Evolutionary conservation across 768 basidiomycete species (phyloP).

Genomic region (Krasilnikovozyma curviuscula): DNA sequence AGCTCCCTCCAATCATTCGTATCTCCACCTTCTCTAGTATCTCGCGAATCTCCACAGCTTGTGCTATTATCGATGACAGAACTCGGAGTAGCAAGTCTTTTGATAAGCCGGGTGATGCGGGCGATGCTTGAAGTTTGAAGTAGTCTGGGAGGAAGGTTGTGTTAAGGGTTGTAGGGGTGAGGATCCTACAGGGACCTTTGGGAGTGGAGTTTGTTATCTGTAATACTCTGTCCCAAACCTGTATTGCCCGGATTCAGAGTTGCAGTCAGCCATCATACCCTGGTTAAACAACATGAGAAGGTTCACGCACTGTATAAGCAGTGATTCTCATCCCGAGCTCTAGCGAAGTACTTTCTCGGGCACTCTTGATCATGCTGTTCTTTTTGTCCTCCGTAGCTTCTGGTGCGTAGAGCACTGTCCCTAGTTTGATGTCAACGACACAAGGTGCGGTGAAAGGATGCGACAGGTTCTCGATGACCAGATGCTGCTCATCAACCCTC

Average conservation of each 20-base stretch:
- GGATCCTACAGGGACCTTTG: conserved; percentile 35
- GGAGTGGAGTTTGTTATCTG: conserved; percentile 50
- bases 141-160: conserved; percentile 48
- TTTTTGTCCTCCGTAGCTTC: conserved; percentile 50
- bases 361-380: conserved; percentile 52
- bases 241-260: not conserved
- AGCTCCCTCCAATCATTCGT: conserved; percentile 61
- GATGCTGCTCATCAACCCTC: conserved; percentile 33
- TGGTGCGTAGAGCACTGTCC: conserved; percentile 60
- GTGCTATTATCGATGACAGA: conserved; percentile 36
- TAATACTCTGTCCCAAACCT: too few species aligned
- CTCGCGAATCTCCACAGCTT: conserved; percentile 30
- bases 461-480: conserved; percentile 71
- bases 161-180: conserved; percentile 49
- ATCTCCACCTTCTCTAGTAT: conserved; percentile 41
- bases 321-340: conserved; percentile 66
- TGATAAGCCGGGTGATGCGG: conserved; percentile 40
- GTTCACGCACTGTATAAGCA: conserved; percentile 58
- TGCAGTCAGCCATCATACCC: not conserved
- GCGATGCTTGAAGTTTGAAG: conserved; percentile 56
- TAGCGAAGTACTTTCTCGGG: conserved; percentile 47
- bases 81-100: conserved; percentile 37
- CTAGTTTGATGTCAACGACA: conserved; percentile 81
- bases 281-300: not conserved
- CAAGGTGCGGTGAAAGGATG: conserved; percentile 58